phyloP scores from a whole-genome alignment of 2,329 filamentous ascomycete genomes.

The Hypomyces perniciosus region DNA sequence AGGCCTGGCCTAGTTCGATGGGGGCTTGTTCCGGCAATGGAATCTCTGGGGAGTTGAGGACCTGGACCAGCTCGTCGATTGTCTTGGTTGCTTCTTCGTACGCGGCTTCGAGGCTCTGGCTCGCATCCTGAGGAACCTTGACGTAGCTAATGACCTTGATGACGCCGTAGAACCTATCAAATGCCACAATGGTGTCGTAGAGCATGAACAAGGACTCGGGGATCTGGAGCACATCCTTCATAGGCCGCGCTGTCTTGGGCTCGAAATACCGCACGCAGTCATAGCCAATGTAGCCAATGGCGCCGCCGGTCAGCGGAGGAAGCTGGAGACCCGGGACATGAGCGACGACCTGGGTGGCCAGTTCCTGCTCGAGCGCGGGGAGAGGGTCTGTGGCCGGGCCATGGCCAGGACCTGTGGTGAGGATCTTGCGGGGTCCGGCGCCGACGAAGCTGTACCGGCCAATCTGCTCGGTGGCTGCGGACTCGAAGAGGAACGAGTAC shows the following conservation, averaged over 20 bases:
- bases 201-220: slow-evolving; percentile 97
- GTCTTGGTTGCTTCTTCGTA: slow-evolving; percentile 62
- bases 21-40: slow-evolving; percentile 71
- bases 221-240: slow-evolving; percentile 82
- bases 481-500: slow-evolving; percentile 92
- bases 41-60: slow-evolving; percentile 67
- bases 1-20: slow-evolving; percentile 68
- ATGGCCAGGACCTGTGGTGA: slow-evolving; percentile 84
- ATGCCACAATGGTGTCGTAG: slow-evolving; percentile 88
- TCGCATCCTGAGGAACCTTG: slow-evolving; percentile 53
- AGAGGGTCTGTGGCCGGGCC: slow-evolving; percentile 80
- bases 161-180: slow-evolving; percentile 90
- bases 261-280: slow-evolving; percentile 98
- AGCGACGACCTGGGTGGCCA: slow-evolving; percentile 72
- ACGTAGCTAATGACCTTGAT: slow-evolving; percentile 93
- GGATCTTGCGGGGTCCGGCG: slow-evolving; percentile 69
- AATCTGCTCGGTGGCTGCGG: slow-evolving; percentile 87
- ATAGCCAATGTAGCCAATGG: slow-evolving; percentile 94
- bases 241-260: slow-evolving; percentile 82
- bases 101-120: slow-evolving; percentile 44
- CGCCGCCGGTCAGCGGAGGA: slow-evolving; percentile 83
- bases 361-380: slow-evolving; percentile 72
- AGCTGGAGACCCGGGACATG: slow-evolving; percentile 76
- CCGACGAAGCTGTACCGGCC: slow-evolving; percentile 95
- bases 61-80: slow-evolving; percentile 62